Percentiles rank a stretch among this genome's conserved stretches.
These are phyloP conservation scores for Aspergillus cavernicola DNA, from an alignment of 495 filamentous ascomycete genomes.

Conservation along the genomic window DNA sequence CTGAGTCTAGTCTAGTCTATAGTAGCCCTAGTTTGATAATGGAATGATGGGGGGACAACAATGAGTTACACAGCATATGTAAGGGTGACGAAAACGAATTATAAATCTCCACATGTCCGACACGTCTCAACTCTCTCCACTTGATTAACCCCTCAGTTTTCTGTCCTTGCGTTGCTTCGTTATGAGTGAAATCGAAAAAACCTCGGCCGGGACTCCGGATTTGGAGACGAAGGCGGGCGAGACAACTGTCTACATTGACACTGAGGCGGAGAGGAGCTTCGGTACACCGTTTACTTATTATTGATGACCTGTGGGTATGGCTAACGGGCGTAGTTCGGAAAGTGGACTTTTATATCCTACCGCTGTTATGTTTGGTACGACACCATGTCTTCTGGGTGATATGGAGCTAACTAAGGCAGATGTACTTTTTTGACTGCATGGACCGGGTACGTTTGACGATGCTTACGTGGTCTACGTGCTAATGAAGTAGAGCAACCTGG, in stretches of 20 bases:
- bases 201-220: constrained; percentile 4
- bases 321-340: constrained; percentile 19
- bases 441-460: constrained; percentile 49
- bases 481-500: constrained; percentile 43
- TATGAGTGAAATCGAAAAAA: constrained; percentile 3
- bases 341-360: constrained; percentile 30
- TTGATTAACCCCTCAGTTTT: not conserved
- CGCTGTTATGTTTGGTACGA: constrained; percentile 30
- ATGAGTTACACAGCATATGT: constrained; percentile 1
- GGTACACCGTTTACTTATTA: constrained; percentile 13
- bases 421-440: constrained; percentile 59
- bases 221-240: constrained; percentile 15
- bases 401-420: constrained; percentile 24
- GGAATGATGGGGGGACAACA: constrained; percentile 1
- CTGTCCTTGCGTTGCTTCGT: too few relatives aligned
- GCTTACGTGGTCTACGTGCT: constrained; percentile 11
- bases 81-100: not conserved
- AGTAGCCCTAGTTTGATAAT: not conserved
- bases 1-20: not conserved
- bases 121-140: not conserved
- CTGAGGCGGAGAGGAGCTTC: constrained; percentile 22
- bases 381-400: not conserved
- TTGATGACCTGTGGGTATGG: not conserved
- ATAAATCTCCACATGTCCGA: not conserved
- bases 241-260: constrained; percentile 16